phyloP scores from a whole-genome alignment of 805 yeast genomes.

The Ogataea saltuana region DNA sequence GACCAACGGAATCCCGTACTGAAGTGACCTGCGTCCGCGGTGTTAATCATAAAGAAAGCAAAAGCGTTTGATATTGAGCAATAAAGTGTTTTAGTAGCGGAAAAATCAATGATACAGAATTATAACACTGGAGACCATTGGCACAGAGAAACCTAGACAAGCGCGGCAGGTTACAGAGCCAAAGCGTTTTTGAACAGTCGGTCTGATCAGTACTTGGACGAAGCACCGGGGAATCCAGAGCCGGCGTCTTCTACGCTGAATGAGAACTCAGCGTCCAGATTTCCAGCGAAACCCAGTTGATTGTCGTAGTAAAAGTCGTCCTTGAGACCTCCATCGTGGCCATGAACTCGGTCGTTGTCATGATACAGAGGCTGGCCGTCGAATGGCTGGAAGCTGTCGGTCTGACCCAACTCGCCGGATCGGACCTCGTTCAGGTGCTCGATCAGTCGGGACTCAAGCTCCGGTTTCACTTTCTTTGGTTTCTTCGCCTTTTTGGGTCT shows the following conservation, averaged over 20 bases:
- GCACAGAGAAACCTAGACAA: slow-evolving; percentile 2
- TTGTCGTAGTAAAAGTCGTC: slow-evolving; percentile 18
- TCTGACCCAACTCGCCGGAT: too few species aligned
- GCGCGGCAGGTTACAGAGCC: slow-evolving; percentile 3
- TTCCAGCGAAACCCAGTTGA: slow-evolving; percentile 11
- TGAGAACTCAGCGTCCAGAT: slow-evolving; percentile 25
- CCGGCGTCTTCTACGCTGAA: slow-evolving; percentile 28
- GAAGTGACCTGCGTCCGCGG: not conserved
- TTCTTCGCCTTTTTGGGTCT: slow-evolving; percentile 8
- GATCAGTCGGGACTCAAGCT: slow-evolving; percentile 9
- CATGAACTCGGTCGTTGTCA: too few species aligned
- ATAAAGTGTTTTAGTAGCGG: too few species aligned
- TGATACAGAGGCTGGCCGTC: too few species aligned
- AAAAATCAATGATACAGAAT: too few species aligned
- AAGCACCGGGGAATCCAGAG: slow-evolving; percentile 12
- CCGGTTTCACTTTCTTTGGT: slow-evolving; percentile 2
- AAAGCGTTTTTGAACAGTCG: too few species aligned
- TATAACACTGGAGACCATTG: too few species aligned
- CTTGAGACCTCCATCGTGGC: too few species aligned
- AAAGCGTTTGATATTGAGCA: too few species aligned
- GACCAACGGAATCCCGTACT: slow-evolving; percentile 97
- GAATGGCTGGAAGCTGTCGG: too few species aligned
- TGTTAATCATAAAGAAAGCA: too few species aligned
- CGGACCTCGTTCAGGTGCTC: slow-evolving; percentile 10
- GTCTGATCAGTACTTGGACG: slow-evolving; percentile 2